Percentiles rank a stretch among this genome's conserved stretches.
Conservation (phyloP, 2,329 filamentous ascomycete species). For the Aspergillus sp. region DNA sequence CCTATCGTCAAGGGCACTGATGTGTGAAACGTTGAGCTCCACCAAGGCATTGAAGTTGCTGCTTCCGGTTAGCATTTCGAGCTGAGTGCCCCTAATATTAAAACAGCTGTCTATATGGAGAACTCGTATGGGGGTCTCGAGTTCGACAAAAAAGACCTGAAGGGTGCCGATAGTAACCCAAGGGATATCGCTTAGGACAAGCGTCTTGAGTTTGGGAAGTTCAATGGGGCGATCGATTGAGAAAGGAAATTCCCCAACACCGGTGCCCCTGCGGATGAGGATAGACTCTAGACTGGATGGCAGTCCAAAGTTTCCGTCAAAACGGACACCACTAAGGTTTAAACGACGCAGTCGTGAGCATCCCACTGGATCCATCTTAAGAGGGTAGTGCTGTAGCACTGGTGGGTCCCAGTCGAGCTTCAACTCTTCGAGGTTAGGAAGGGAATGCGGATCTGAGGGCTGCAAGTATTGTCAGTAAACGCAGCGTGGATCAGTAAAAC, state of each 20-base stretch:
- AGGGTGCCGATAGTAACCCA: slow-evolving; percentile 17
- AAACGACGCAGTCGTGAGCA: slow-evolving; percentile 21
- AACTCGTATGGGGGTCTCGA: slow-evolving; percentile 16
- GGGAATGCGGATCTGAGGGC: slow-evolving; percentile 8
- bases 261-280: slow-evolving; percentile 19
- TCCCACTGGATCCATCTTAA: slow-evolving; percentile 9
- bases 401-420: slow-evolving; percentile 24
- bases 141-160: slow-evolving; percentile 10
- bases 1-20: slow-evolving; percentile 22
- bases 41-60: slow-evolving; percentile 16
- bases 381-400: slow-evolving; percentile 11
- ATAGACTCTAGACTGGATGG: slow-evolving; percentile 26
- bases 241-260: slow-evolving; percentile 9
- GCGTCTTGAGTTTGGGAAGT: slow-evolving; percentile 21
- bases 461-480: background rate
- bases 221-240: slow-evolving; percentile 4
- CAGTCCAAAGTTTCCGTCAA: slow-evolving; percentile 15
- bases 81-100: slow-evolving; percentile 9
- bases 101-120: slow-evolving; percentile 25
- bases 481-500: background rate
- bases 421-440: slow-evolving; percentile 30
- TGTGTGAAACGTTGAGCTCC: slow-evolving; percentile 24
- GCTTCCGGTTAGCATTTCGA: slow-evolving; percentile 10
- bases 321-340: slow-evolving; percentile 21
- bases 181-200: slow-evolving; percentile 22